These are phyloP conservation scores for Aspergillaceae sp. DNA, from an alignment of 2,329 filamentous ascomycete genomes.

Conservation along the genomic window DNA sequence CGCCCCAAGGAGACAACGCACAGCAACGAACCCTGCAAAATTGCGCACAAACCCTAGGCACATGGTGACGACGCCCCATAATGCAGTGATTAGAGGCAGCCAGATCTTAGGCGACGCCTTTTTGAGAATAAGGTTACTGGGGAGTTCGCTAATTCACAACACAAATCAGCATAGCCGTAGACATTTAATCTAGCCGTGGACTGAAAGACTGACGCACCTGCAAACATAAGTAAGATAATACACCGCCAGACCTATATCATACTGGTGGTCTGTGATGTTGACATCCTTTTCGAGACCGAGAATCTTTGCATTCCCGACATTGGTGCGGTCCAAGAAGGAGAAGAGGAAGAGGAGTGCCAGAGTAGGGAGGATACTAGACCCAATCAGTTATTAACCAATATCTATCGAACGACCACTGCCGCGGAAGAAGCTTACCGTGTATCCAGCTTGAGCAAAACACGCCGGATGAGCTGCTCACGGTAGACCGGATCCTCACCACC, in stretches of 20 bases:
- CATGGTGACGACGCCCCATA: slow-evolving; percentile 51
- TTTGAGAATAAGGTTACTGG: slow-evolving; percentile 57
- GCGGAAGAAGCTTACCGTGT: slow-evolving; percentile 30
- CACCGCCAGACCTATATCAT: slow-evolving; percentile 55
- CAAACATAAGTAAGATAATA: slow-evolving; percentile 55
- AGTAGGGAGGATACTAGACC: slow-evolving; percentile 49
- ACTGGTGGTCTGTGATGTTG: slow-evolving; percentile 52
- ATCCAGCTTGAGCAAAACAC: slow-evolving; percentile 48
- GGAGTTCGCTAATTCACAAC: slow-evolving; percentile 45
- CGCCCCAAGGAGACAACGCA: slow-evolving; percentile 53
- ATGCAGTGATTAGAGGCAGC: slow-evolving; percentile 48
- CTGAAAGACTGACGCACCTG: slow-evolving; percentile 32
- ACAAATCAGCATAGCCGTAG: no score
- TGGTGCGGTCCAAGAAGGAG: slow-evolving; percentile 61
- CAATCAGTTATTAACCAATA: not conserved
- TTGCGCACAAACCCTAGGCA: slow-evolving; percentile 30
- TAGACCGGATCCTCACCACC: slow-evolving; percentile 9
- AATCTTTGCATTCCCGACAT: slow-evolving; percentile 63
- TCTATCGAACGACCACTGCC: no score
- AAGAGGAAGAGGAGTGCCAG: slow-evolving; percentile 58
- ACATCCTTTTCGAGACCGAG: slow-evolving; percentile 53
- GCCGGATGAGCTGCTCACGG: slow-evolving; percentile 30
- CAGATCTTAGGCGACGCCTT: slow-evolving; percentile 52
- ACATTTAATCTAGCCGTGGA: not conserved
- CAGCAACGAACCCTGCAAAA: slow-evolving; percentile 50